Conservation (phyloP, 352 stramenopile genomes). For the Pythium coloratum region DNA sequence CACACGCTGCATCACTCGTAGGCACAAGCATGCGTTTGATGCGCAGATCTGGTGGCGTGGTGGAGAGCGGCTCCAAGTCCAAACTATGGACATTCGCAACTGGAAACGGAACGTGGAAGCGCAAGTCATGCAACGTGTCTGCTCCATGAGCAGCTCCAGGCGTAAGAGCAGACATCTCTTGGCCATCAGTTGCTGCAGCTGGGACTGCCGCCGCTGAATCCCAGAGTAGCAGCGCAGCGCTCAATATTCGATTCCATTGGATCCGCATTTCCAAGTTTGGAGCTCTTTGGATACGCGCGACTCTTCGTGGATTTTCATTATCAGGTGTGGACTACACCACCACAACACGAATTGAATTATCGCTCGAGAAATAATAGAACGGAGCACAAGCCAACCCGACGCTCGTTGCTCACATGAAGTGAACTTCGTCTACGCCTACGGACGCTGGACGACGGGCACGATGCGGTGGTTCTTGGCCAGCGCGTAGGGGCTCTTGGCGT, state of each 20-base stretch:
- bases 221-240: background rate
- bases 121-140: constrained; percentile 12
- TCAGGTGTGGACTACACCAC: background rate
- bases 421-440: background rate
- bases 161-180: background rate
- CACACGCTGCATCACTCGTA: constrained; percentile 17
- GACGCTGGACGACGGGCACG: constrained; percentile 29
- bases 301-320: background rate
- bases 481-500: constrained; percentile 68
- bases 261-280: background rate
- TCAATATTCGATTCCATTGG: background rate
- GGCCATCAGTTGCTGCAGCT: background rate
- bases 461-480: constrained; percentile 82
- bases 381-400: no score
- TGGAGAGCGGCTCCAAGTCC: constrained; percentile 27
- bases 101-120: constrained; percentile 37
- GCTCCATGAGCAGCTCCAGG: background rate
- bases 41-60: constrained; percentile 18
- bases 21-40: constrained; percentile 17
- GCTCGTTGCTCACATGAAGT: no score
- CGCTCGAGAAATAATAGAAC: no score
- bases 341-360: no score
- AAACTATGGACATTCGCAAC: constrained; percentile 11
- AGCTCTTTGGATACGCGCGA: background rate
- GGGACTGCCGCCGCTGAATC: background rate